Evolutionary conservation across 2,329 filamentous ascomycete genomes (phyloP).

Genomic region (Pyricularia sp.): DNA sequence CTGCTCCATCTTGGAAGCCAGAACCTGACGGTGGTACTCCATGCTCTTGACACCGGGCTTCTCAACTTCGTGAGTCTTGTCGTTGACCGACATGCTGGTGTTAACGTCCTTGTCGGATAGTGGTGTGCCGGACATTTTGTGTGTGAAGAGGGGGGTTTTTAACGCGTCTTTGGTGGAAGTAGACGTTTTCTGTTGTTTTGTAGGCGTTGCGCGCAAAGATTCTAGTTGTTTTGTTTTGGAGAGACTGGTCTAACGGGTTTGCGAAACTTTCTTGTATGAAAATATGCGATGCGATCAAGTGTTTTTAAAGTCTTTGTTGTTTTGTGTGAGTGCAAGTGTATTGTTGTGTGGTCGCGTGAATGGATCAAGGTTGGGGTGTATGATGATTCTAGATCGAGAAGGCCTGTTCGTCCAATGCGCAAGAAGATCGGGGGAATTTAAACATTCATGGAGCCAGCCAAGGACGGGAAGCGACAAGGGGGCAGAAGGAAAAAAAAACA

Average conservation of each 20-base stretch:
- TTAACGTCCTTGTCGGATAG: conserved; percentile 55
- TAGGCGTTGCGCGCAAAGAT: not conserved
- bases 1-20: conserved; percentile 62
- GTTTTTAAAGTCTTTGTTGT: not conserved
- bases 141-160: not conserved
- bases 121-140: conserved; percentile 3
- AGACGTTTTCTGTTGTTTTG: not conserved
- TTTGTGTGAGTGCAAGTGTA: not conserved
- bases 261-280: not conserved
- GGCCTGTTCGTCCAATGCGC: not conserved
- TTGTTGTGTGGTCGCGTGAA: not conserved
- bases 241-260: no score
- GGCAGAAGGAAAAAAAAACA: not conserved
- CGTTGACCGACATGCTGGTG: conserved; percentile 45
- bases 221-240: not conserved
- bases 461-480: not conserved
- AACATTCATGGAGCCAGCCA: not conserved
- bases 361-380: not conserved
- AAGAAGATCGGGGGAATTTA: not conserved
- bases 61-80: conserved; percentile 36
- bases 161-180: not conserved
- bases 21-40: conserved; percentile 69
- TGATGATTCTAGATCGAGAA: not conserved
- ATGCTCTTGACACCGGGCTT: conserved; percentile 51
- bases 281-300: not conserved